Base-by-base conservation (phyloP, 805 yeast species). In the Candida pini region DNA sequence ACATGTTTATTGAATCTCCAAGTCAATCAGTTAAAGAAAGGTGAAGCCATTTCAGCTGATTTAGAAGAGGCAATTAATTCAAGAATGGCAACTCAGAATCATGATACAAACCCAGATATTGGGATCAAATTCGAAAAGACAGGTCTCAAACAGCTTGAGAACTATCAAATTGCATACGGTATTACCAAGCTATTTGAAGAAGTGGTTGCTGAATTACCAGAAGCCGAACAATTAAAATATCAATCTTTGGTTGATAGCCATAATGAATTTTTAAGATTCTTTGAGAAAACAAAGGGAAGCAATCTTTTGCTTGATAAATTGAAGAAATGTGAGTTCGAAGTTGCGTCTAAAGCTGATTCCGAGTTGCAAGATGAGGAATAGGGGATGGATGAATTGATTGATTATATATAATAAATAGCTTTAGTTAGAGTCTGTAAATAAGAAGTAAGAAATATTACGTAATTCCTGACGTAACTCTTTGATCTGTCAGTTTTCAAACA, bases 151-250 rank as follows among this genome's bases (percentile, higher is more conserved):
- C 29, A 30, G 26, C 44, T 33, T 22, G 26, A 33, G 10, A 30
- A 43, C 25, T 38, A 41, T 35, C 43, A 46, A 24, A 49, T 47
- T 31, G 38, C 41, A 10, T 51, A 48, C 34, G 33, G 41, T 12
- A 31, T 49, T 9, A 28, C 39, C 35, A 46, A 40, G 23, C 33
- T 38, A 19, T 40, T 51, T 18, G 34, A 39, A 29, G 26, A 30
- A 23, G 36, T 44, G 14, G 44, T 48, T 10, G 18, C 7, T 9
- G 26, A 36, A 9, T 34, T 39, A 10, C 46, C 45, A 8, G 36
- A 31, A n/a, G 34, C 20, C 5, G 36, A 35, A 19, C 45, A 41
- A 21, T 25, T 34, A 9, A 25, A 38, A 14, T 41, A 27, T 25
- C 18, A 27, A 12, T 33, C 34, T 6, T 28, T 49, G 14, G 26